Base-by-base conservation (phyloP, 805 yeast genomes). In the Schizosaccharomyces octosporus region DNA sequence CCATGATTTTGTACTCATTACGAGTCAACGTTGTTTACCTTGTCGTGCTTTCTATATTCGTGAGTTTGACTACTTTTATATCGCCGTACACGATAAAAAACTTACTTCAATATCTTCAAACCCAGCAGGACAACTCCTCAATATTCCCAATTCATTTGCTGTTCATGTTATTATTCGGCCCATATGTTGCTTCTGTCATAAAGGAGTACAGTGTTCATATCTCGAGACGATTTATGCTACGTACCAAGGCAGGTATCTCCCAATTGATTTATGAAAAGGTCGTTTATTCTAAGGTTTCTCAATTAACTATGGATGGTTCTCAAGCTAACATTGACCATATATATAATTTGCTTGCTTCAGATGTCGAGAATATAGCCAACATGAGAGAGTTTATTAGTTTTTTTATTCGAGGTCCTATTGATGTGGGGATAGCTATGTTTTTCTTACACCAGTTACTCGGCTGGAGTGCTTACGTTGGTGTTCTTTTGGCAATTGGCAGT, bases 261-360 rank as follows among this genome's bases (percentile, higher is more conserved):
- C 57, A 51, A 15, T 17, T 24, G 15, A 51, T 51, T 29, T 51
- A 51, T 29, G 32, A 51, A 51, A 51, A 51, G n/a, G 57, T 51
- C 11, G 2, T 51, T 9, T 7, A 21, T 29, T 24, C 36, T 6
- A 51, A 51, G 4, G 7, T 29, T 17, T 29, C 36, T 7, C 36
- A 24, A 9, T 13, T 29, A 9, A 29, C 31, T 13, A 17, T 24
- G 19, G 57, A 24, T 21, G 57, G 36, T 19, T 29, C 31, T 5
- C 21, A 51, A 11, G 19, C 19, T 29, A 51, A 51, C 31, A 19
- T 21, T 15, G 48, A 57, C n/a, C 19, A 32, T 15, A 86, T 93
- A 64, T 90, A 93, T 69, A 93, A 93, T 69, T 77, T 90, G 66
- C 89, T 90, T 75, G 79, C 97, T 42, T 93, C 93, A 59, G 98